Evolutionary conservation across 495 filamentous ascomycete genomes (phyloP).

Genomic region (Penicillium mononematosum): DNA sequence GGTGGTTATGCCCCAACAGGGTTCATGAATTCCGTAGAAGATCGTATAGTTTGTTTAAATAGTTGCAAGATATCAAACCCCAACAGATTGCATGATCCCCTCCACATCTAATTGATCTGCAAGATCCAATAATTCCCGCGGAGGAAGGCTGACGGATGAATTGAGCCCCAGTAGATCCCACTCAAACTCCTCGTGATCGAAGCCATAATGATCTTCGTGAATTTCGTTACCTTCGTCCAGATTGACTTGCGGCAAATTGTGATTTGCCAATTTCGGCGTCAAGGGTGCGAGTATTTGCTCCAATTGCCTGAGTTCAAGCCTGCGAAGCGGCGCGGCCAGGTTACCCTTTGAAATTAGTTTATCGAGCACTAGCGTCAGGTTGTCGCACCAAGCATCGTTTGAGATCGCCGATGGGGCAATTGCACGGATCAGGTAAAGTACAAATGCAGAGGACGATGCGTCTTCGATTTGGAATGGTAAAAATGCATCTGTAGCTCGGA

Average conservation of each 20-base stretch:
- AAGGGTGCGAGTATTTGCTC: slow-evolving; percentile 31
- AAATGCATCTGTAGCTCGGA: slow-evolving; percentile 26
- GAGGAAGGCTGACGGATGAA: slow-evolving; percentile 28
- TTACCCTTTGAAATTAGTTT: slow-evolving; percentile 30
- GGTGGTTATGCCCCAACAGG: too few species aligned
- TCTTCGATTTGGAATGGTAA: slow-evolving; percentile 37
- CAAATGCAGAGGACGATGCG: slow-evolving; percentile 34
- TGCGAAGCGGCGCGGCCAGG: slow-evolving; percentile 27
- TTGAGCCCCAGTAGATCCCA: slow-evolving; percentile 33
- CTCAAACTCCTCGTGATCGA: slow-evolving; percentile 29
- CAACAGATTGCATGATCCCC: slow-evolving; percentile 31
- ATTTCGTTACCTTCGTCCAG: slow-evolving; percentile 9
- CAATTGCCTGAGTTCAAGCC: slow-evolving; percentile 27
- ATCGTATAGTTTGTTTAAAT: neutral
- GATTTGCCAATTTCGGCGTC: slow-evolving; percentile 19
- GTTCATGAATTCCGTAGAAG: neutral
- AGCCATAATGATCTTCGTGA: slow-evolving; percentile 16
- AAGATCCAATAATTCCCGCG: slow-evolving; percentile 29
- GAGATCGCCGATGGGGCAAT: slow-evolving; percentile 28
- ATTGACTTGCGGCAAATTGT: neutral
- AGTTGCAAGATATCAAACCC: neutral
- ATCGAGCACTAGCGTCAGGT: slow-evolving; percentile 27
- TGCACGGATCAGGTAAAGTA: slow-evolving; percentile 30
- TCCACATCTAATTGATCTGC: slow-evolving; percentile 35
- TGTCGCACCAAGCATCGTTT: slow-evolving; percentile 29